Evolutionary conservation across 139 green algal species (phyloP).

Genomic region (Pedinophyceae sp.): DNA sequence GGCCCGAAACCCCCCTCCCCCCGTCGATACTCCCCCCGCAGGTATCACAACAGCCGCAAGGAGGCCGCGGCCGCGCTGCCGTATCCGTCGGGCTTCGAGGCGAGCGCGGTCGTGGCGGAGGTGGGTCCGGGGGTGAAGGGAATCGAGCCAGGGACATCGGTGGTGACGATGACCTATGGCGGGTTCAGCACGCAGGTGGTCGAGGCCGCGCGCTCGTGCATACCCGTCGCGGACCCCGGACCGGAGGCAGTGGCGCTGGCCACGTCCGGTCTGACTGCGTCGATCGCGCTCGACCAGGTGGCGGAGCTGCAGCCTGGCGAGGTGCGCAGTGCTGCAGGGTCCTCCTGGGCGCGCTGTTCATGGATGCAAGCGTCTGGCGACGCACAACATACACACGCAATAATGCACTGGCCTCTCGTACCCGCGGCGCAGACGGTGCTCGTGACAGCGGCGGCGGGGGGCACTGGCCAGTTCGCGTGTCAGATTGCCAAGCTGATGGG

Average conservation of each 20-base stretch:
- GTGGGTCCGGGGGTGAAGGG: slow-evolving; percentile 6
- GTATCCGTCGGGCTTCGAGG: slow-evolving; percentile 65
- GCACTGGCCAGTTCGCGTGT: slow-evolving; percentile 85
- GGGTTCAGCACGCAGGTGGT: slow-evolving; percentile 39
- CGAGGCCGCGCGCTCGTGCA: slow-evolving; percentile 11
- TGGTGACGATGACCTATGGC: slow-evolving; percentile 52
- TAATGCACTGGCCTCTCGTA: too few species aligned
- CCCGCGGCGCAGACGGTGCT: slow-evolving; percentile 61
- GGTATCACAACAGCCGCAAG: slow-evolving; percentile 31
- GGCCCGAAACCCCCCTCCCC: too few species aligned
- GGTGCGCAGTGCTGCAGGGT: background rate
- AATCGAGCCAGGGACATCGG: slow-evolving; percentile 27
- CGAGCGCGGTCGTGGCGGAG: slow-evolving; percentile 40
- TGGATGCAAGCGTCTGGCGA: too few species aligned
- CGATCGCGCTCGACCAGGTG: slow-evolving; percentile 30
- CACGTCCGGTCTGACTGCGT: slow-evolving; percentile 71
- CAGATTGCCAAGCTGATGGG: slow-evolving; percentile 76
- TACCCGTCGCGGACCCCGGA: slow-evolving; percentile 23
- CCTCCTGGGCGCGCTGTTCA: background rate
- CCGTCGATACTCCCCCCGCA: slow-evolving; percentile 2
- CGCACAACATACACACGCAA: too few species aligned
- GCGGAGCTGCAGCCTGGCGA: slow-evolving; percentile 10
- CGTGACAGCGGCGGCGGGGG: slow-evolving; percentile 81
- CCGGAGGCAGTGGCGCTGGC: slow-evolving; percentile 64
- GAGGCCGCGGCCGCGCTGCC: slow-evolving; percentile 38